phyloP scores from a whole-genome alignment of 208 protist genomes.

The Trypanosoma cruzi region DNA sequence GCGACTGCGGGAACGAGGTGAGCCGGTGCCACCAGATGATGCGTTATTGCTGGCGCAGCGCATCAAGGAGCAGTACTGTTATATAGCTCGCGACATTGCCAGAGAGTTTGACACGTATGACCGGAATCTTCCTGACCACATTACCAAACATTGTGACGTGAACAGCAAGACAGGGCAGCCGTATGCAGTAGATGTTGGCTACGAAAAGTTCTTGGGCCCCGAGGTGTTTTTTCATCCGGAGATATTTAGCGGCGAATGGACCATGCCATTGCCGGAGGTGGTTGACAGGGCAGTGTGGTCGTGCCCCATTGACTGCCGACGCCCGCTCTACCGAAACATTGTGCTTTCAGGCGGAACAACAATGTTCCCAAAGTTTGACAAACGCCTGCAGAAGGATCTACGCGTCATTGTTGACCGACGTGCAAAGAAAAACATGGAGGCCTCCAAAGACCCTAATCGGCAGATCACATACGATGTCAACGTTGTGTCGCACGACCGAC shows the following conservation, averaged over 20 bases:
- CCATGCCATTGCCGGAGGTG: constrained; percentile 92
- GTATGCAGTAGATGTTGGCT: constrained; percentile 94
- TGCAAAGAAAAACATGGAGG: constrained; percentile 25
- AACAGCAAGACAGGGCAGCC: constrained; percentile 39
- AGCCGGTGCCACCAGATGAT: constrained; percentile 89
- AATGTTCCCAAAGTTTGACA: constrained; percentile 97
- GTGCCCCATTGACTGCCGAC: constrained; percentile 97
- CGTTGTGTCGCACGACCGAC: constrained; percentile 90
- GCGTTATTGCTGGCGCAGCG: constrained; percentile 91
- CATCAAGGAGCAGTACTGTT: constrained; percentile 95
- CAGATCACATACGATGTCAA: constrained; percentile 93
- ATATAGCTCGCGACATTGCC: constrained; percentile 90
- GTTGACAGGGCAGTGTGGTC: constrained; percentile 94
- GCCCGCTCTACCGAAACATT: constrained; percentile 96
- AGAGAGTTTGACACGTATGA: constrained; percentile 96
- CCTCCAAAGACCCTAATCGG: constrained; percentile 23
- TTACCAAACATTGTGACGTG: constrained; percentile 74
- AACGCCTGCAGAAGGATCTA: constrained; percentile 38
- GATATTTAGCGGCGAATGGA: constrained; percentile 94
- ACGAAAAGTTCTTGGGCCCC: constrained; percentile 97
- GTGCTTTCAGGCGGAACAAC: constrained; percentile 98
- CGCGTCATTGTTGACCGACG: constrained; percentile 28
- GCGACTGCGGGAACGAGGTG: constrained; percentile 90
- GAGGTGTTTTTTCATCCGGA: constrained; percentile 99
- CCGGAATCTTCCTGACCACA: constrained; percentile 67